phyloP scores from a whole-genome alignment of 2,329 filamentous ascomycete species.

The Didymella keratinophila region DNA sequence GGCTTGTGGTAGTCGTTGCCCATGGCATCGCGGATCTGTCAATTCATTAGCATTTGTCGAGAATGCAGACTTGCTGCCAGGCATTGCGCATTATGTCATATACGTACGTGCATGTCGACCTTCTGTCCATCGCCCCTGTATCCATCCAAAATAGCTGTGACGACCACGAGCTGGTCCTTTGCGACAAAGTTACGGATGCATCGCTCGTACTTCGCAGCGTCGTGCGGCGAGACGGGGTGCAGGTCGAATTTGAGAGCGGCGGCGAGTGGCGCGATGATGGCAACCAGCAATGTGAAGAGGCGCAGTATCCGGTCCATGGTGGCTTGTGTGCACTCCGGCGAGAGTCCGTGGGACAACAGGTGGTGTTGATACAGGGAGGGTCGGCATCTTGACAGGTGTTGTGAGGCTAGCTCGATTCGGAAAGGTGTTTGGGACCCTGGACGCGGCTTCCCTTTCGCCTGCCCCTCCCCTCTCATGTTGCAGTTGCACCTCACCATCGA shows the following conservation, averaged over 20 bases:
- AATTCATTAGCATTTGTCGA: constrained; percentile 4
- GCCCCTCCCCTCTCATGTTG: not conserved
- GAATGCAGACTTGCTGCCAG: not conserved
- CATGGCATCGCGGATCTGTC: constrained; percentile 89
- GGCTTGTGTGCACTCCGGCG: constrained; percentile 21
- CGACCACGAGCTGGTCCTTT: constrained; percentile 91
- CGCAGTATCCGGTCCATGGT: constrained; percentile 48
- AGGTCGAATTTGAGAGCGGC: constrained; percentile 94
- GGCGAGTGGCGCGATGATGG: constrained; percentile 55
- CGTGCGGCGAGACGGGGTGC: constrained; percentile 69
- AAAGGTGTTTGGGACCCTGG: constrained; percentile 19
- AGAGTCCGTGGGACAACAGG: constrained; percentile 26
- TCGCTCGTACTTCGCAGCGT: constrained; percentile 73
- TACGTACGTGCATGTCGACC: constrained; percentile 89
- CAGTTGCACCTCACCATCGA: not conserved
- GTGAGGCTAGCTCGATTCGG: constrained; percentile 31
- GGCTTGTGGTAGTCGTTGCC: constrained; percentile 96
- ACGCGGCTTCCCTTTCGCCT: not conserved
- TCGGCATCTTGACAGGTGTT: constrained; percentile 41
- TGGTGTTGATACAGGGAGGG: constrained; percentile 26
- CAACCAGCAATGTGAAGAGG: constrained; percentile 41
- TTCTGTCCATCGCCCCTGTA: constrained; percentile 87
- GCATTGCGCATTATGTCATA: not conserved
- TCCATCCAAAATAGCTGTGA: constrained; percentile 89
- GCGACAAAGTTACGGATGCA: constrained; percentile 97